phyloP scores from a whole-genome alignment of 495 filamentous ascomycete genomes.

The Staphylotrichum tortipilum region DNA sequence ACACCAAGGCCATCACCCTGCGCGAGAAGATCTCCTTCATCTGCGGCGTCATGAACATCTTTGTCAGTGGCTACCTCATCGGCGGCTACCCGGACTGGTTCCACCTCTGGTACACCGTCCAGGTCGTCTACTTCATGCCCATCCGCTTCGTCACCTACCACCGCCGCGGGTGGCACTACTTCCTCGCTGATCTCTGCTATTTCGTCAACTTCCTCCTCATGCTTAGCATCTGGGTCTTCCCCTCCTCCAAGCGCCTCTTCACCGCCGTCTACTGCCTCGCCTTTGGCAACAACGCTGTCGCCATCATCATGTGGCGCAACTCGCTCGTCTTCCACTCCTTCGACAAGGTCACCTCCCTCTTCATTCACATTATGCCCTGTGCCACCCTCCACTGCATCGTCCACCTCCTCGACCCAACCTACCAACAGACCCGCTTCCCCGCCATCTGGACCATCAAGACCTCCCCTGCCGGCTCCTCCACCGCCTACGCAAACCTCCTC shows the following conservation, averaged over 20 bases:
- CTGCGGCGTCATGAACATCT: constrained; percentile 90
- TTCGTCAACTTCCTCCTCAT: constrained; percentile 87
- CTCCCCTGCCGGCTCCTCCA: constrained; percentile 56
- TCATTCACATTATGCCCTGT: constrained; percentile 98
- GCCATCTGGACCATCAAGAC: constrained; percentile 76
- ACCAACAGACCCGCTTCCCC: constrained; percentile 67
- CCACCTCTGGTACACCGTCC: constrained; percentile 82
- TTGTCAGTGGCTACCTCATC: constrained; percentile 89
- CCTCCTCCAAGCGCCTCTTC: constrained; percentile 81
- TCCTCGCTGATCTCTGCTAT: constrained; percentile 93
- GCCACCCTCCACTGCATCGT: constrained; percentile 86
- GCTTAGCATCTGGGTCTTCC: constrained; percentile 83
- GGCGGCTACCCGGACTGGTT: constrained; percentile 80
- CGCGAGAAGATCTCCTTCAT: constrained; percentile 96
- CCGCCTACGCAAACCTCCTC: constrained; percentile 65
- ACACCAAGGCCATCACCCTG: constrained; percentile 74
- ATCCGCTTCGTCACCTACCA: constrained; percentile 88
- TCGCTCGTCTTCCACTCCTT: constrained; percentile 95
- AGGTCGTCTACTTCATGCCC: constrained; percentile 91
- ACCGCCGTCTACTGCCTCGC: constrained; percentile 89
- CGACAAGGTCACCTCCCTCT: constrained; percentile 91
- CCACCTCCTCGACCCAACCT: constrained; percentile 60
- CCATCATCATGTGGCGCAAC: constrained; percentile 99
- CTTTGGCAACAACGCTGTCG: constrained; percentile 92
- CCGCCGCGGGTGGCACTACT: constrained; percentile 88